Base-by-base conservation (phyloP, 352 stramenopile species). In the Phytophthora litchii region DNA sequence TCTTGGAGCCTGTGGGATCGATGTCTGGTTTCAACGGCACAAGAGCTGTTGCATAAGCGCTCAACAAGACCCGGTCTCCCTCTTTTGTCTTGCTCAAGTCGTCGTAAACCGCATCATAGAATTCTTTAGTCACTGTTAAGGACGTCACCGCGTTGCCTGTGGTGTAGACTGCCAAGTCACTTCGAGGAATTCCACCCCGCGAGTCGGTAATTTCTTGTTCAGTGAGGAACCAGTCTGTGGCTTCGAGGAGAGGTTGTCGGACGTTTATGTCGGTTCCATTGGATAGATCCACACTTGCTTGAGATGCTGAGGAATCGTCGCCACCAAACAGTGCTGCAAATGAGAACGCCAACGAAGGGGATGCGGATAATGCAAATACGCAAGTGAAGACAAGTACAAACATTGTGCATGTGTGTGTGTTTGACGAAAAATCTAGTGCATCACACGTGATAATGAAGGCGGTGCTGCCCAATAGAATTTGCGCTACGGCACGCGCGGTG, bases 221-320 rank as follows among this genome's bases (percentile, higher is more conserved):
- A 0, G 60, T 81, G 4, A 90, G 55, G 50, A 90, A 88, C 80
- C 80, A 88, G 27, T 73, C 64, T 4, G 52, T 37, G 12, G 76
- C 60, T 21, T 78, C 37, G 9, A 88, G 67, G 10, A 72, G 34
- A 20, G 80, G 80, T 36, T 90, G 80, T 2, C 62, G 45, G 4
- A 52, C 36, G 35, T 51, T 17, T 29, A 72, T 32, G 21, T 76
- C 41, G 8, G 61, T 72, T 36, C 64, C 68, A 59, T 80, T 53
- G 13, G 45, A 50, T 12, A 54, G 21, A 9, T 54, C 42, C n/a
- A n/a, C n/a, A n/a, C n/a, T n/a, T 21, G 27, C 37, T 16, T 41
- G 13, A 29, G 17, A 13, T 35, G 32, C 21, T 41, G 43, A 27
- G 23, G 17, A 27, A 5, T 38, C 25, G 13, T 49, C 11, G 25